These are phyloP conservation scores for Trifolium pratense DNA, from an alignment of 306 rosid genomes.

Conservation along the genomic window DNA sequence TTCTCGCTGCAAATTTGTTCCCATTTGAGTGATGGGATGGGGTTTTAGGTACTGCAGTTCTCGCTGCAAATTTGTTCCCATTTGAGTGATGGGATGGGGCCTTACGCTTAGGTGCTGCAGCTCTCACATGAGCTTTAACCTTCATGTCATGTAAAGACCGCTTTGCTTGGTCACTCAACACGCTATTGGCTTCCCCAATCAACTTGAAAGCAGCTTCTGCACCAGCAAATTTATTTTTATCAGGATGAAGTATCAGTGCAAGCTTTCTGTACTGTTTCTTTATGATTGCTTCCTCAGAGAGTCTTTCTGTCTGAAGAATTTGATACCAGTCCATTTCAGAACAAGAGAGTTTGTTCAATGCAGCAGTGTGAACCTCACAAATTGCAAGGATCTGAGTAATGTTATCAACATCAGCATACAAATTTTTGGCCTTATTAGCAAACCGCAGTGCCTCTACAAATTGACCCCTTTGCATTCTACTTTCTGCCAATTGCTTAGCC, in stretches of 20 bases:
- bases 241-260: constrained; percentile 89
- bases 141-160: constrained; percentile 54
- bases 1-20: constrained; percentile 3
- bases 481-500: constrained; percentile 76
- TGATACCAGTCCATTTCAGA: constrained; percentile 75
- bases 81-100: no score
- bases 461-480: constrained; percentile 65
- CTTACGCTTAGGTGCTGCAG: no score
- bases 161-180: constrained; percentile 63
- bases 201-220: constrained; percentile 96
- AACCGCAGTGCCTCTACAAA: constrained; percentile 71
- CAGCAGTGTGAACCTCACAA: constrained; percentile 73
- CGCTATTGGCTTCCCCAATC: constrained; percentile 78
- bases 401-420: constrained; percentile 69
- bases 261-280: constrained; percentile 80
- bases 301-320: constrained; percentile 60
- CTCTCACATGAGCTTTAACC: constrained; percentile 29
- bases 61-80: constrained; percentile 9
- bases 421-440: constrained; percentile 66
- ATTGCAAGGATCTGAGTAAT: constrained; percentile 64
- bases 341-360: constrained; percentile 51
- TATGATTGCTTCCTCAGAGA: constrained; percentile 54
- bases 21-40: no score
- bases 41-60: no score
- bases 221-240: constrained; percentile 85